phyloP scores from a whole-genome alignment of 2,329 filamentous ascomycete genomes.

The Cladosporium sp. region DNA sequence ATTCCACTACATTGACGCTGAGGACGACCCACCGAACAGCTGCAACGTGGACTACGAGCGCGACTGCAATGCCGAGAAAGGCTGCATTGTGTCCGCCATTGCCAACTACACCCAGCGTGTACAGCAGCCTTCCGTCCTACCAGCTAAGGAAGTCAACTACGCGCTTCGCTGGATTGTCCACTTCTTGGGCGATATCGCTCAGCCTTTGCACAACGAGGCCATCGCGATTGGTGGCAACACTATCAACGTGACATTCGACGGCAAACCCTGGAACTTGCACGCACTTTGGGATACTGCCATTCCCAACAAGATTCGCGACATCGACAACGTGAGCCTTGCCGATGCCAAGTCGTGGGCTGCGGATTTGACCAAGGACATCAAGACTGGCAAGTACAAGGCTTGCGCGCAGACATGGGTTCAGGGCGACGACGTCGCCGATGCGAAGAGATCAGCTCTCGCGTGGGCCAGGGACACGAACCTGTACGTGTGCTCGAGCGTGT shows the following conservation, averaged over 20 bases:
- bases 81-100: slow-evolving; percentile 56
- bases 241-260: slow-evolving; percentile 47
- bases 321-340: slow-evolving; percentile 41
- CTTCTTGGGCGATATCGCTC: slow-evolving; percentile 64
- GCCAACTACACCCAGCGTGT: slow-evolving; percentile 52
- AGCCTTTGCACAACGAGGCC: slow-evolving; percentile 61
- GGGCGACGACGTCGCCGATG: slow-evolving; percentile 40
- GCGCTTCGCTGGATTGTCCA: slow-evolving; percentile 54
- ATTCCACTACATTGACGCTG: slow-evolving; percentile 55
- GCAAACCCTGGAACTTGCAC: slow-evolving; percentile 44
- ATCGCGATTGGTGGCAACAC: slow-evolving; percentile 46
- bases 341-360: slow-evolving; percentile 43
- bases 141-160: slow-evolving; percentile 40
- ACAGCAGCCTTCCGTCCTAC: slow-evolving; percentile 31
- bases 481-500: slow-evolving; percentile 44
- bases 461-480: slow-evolving; percentile 48
- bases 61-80: slow-evolving; percentile 49
- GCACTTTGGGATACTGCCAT: slow-evolving; percentile 48
- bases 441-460: slow-evolving; percentile 38
- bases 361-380: slow-evolving; percentile 40
- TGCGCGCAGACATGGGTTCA: slow-evolving; percentile 38
- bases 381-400: slow-evolving; percentile 40
- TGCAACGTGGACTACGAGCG: slow-evolving; percentile 53
- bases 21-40: slow-evolving; percentile 45
- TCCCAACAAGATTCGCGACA: slow-evolving; percentile 39